phyloP scores from a whole-genome alignment of 1,139 yeast genomes.

The Debaryomyces udenii region DNA sequence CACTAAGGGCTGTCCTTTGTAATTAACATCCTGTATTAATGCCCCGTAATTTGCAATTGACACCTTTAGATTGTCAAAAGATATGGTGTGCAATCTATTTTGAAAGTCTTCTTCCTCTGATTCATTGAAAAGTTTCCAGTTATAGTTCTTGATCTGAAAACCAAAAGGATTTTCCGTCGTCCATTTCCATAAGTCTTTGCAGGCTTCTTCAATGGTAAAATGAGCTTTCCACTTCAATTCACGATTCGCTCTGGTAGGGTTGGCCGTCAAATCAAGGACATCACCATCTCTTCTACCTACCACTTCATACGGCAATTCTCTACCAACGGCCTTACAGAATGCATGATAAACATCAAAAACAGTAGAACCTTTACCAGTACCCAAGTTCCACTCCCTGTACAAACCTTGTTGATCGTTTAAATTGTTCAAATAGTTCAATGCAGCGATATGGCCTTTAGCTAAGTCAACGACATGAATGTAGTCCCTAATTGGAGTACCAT shows the following conservation, averaged over 20 bases:
- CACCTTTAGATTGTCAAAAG: conserved; percentile 38
- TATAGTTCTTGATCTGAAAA: conserved; percentile 43
- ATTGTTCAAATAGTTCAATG: conserved; percentile 60
- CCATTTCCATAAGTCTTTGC: conserved; percentile 81
- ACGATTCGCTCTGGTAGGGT: conserved; percentile 63
- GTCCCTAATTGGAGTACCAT: conserved; percentile 84
- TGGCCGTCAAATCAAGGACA: conserved; percentile 74
- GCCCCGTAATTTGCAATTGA: conserved; percentile 57
- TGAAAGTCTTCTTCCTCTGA: conserved; percentile 24
- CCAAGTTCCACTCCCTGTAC: conserved; percentile 81
- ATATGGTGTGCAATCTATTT: conserved; percentile 47
- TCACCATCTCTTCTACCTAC: conserved; percentile 77
- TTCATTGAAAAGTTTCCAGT: conserved; percentile 35
- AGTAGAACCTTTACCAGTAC: conserved; percentile 79
- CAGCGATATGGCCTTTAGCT: conserved; percentile 80
- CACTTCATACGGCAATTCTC: conserved; percentile 64
- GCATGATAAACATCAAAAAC: conserved; percentile 73
- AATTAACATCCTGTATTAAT: conserved; percentile 44
- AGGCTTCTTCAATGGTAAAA: conserved; percentile 62
- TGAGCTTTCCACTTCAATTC: conserved; percentile 71
- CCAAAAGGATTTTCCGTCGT: conserved; percentile 71
- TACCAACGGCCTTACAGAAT: conserved; percentile 70
- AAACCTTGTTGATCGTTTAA: conserved; percentile 46
- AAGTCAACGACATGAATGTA: conserved; percentile 82
- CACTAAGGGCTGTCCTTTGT: conserved; percentile 37